Evolutionary conservation across 2,329 filamentous ascomycete species (phyloP).

Genomic region (Anisogramma anomala): DNA sequence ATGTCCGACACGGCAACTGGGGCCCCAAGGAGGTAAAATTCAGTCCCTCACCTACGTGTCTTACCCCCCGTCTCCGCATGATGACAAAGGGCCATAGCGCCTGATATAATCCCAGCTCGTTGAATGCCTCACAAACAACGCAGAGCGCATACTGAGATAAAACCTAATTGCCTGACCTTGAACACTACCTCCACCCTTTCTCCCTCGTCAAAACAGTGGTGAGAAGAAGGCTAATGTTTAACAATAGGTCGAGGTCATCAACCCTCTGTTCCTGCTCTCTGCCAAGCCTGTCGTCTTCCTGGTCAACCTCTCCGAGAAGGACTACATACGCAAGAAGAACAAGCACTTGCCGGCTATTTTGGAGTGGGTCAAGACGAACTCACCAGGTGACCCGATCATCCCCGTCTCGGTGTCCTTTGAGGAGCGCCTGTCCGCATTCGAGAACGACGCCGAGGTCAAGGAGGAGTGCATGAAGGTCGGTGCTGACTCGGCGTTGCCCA

Average conservation of each 20-base stretch:
- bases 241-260: constrained; percentile 85
- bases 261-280: constrained; percentile 86
- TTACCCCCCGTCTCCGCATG: constrained; percentile 41
- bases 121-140: constrained; percentile 72
- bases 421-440: constrained; percentile 75
- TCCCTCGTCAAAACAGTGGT: constrained; percentile 4
- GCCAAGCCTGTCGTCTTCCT: constrained; percentile 97
- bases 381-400: constrained; percentile 77
- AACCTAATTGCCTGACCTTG: constrained; percentile 57
- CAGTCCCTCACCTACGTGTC: constrained; percentile 14
- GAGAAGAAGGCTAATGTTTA: constrained; percentile 20
- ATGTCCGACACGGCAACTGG: constrained; percentile 87
- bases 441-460: constrained; percentile 60
- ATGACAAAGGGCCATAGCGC: constrained; percentile 96
- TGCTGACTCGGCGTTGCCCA: constrained; percentile 80
- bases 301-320: constrained; percentile 92
- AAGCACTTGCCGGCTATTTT: constrained; percentile 91
- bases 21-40: constrained; percentile 79
- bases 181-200: constrained; percentile 9
- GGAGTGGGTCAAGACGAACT: constrained; percentile 90
- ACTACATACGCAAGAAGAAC: constrained; percentile 98
- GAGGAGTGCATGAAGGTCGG: constrained; percentile 85
- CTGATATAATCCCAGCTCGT: constrained; percentile 99
- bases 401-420: constrained; percentile 89
- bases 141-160: constrained; percentile 83